Conservation (phyloP, 805 yeast genomes). For the Kazachstania kunashirensis region DNA sequence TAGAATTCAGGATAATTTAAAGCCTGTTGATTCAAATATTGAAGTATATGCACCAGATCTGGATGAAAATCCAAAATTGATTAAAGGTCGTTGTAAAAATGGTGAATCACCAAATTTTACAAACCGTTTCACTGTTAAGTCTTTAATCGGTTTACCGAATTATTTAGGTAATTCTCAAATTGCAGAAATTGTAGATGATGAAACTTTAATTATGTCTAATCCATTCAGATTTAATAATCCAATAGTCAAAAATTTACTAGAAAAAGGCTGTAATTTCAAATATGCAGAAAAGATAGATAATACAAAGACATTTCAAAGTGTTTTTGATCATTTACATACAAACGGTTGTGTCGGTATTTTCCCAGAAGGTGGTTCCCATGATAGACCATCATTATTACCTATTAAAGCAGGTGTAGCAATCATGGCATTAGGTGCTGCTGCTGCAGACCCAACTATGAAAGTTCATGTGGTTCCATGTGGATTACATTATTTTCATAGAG, state of each 20-base stretch:
- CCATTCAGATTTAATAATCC: slow-evolving; percentile 53
- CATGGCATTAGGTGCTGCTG: slow-evolving; percentile 93
- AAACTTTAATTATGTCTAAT: slow-evolving; percentile 54
- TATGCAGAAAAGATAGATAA: slow-evolving; percentile 79
- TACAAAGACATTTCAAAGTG: slow-evolving; percentile 67
- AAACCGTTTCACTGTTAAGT: slow-evolving; percentile 47
- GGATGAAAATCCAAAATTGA: slow-evolving; percentile 37
- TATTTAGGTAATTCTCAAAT: slow-evolving; percentile 71
- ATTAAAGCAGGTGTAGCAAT: slow-evolving; percentile 95
- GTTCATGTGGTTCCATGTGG: slow-evolving; percentile 91
- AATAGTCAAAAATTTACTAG: slow-evolving; percentile 35
- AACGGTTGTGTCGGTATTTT: slow-evolving; percentile 83
- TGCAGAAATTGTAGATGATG: slow-evolving; percentile 56
- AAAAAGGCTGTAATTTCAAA: slow-evolving; percentile 55
- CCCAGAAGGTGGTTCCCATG: slow-evolving; percentile 99
- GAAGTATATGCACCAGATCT: slow-evolving; percentile 45
- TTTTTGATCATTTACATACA: slow-evolving; percentile 68
- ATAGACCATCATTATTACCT: slow-evolving; percentile 83
- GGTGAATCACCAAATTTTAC: slow-evolving; percentile 37
- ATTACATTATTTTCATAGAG: slow-evolving; percentile 89
- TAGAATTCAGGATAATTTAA: slow-evolving; percentile 79
- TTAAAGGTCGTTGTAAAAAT: slow-evolving; percentile 44
- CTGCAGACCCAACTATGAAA: slow-evolving; percentile 59
- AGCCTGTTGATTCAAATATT: slow-evolving; percentile 50
- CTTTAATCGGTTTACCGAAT: slow-evolving; percentile 67